Base-by-base conservation (phyloP, 345 rosid species). In the Ceriops decandra region DNA sequence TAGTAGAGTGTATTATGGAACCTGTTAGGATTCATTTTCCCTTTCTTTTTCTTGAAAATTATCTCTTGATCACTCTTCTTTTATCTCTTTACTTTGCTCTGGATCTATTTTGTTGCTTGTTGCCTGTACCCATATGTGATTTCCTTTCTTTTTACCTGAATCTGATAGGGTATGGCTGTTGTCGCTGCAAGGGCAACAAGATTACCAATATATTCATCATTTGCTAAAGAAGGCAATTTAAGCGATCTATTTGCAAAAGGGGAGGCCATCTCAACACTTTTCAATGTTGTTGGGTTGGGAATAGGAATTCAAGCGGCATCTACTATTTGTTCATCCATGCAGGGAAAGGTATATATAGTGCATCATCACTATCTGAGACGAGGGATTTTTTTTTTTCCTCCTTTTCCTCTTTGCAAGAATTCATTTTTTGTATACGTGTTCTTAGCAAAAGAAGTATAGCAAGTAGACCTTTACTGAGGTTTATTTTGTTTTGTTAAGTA, bases 101-200 rank as follows among this genome's bases (percentile, higher is more conserved):
- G 27, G 33, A 47, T 15, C 33, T 51, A 28, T 47, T 21, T 54
- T 15, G 5, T 42, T 13, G 49, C 26, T 62, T 35, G 4, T 63
- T 57, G 19, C 60, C 35, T 26, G 4, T 59, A 53, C 17, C 57
- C 13, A 28, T 67, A 6, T 57, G 53, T 58, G 13, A 72, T 35
- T 72, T 74, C 38, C 15, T 57, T 53, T 66, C 30, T 57, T 67
- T 61, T 62, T 61, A 56, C 16, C 51, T 32, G 61, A 62, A 77
- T 70, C 78, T 72, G 62, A 76, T 75, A 91, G 98, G 98, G 98
- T 69, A 95, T 95, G 90, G 99, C 98, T 36, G 88, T 88, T 46
- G 99, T 95, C 73, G 99, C 97, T 7, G 97, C 99, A 63, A 82
- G 99, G 73, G 98, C 99, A 47, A 95, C 98, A 60, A 84, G 99